Evolutionary conservation across 208 protist genomes (phyloP).

Genomic region (Leishmania martiniquensis): DNA sequence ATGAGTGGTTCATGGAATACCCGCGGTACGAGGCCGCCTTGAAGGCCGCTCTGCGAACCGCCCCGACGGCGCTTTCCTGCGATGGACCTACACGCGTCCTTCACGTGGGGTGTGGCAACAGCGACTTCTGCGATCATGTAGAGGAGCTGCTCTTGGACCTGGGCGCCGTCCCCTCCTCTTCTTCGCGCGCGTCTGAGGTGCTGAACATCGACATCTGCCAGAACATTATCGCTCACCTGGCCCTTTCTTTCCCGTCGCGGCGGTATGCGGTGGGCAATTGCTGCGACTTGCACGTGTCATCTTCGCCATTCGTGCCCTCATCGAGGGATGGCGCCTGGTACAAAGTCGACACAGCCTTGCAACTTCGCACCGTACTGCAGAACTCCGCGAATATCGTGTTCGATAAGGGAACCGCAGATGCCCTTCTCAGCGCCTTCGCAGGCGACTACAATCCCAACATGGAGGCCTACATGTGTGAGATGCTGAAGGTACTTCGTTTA

Average conservation of each 20-base stretch:
- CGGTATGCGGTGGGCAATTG: slow-evolving; percentile 57
- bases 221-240: slow-evolving; percentile 42
- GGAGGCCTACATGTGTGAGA: slow-evolving; percentile 40
- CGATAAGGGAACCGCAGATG: slow-evolving; percentile 71
- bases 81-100: slow-evolving; percentile 26
- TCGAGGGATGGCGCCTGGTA: slow-evolving; percentile 12
- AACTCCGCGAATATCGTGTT: slow-evolving; percentile 51
- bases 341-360: neutral
- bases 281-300: slow-evolving; percentile 37
- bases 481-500: slow-evolving; percentile 33
- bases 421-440: slow-evolving; percentile 61
- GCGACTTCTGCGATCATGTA: slow-evolving; percentile 57
- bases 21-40: slow-evolving; percentile 40
- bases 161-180: neutral
- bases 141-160: slow-evolving; percentile 7
- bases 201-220: slow-evolving; percentile 71
- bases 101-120: slow-evolving; percentile 71
- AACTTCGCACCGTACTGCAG: slow-evolving; percentile 10
- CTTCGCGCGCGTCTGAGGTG: slow-evolving; percentile 19
- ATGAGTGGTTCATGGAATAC: slow-evolving; percentile 77
- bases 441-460: slow-evolving; percentile 66
- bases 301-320: neutral
- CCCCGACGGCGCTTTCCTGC: neutral
- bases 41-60: neutral
- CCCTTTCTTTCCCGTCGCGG: slow-evolving; percentile 25